A percentile compares a stretch with the other conserved stretches of the same genome.
These are phyloP conservation scores for Eremochloa ophiuroides DNA, from an alignment of 176 grass and related monocot species.

Conservation along the genomic window DNA sequence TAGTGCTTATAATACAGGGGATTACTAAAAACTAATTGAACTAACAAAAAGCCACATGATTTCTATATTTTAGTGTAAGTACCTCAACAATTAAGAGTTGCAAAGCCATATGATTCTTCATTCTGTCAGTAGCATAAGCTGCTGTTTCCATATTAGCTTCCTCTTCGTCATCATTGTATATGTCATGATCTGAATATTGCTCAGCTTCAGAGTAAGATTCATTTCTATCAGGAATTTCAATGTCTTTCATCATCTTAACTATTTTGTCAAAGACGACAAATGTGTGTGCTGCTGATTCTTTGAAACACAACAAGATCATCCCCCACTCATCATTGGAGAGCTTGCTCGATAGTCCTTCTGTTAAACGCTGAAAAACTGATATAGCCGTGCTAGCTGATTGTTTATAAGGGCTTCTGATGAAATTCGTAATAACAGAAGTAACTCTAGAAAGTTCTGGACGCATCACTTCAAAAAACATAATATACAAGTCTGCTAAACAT, in stretches of 20 bases:
- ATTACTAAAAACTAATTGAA: not conserved
- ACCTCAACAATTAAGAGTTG: conserved; percentile 78
- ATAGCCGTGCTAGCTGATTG: conserved; percentile 70
- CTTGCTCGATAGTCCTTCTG: conserved; percentile 61
- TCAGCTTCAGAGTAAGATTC: conserved; percentile 73
- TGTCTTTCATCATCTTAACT: conserved; percentile 73
- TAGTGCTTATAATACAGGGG: not conserved
- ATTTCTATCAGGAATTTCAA: conserved; percentile 84
- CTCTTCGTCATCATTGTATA: conserved; percentile 73
- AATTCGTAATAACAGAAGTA: conserved; percentile 56
- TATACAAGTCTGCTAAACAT: conserved; percentile 73
- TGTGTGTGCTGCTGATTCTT: conserved; percentile 58
- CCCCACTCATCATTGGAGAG: conserved; percentile 77
- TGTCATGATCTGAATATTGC: conserved; percentile 75
- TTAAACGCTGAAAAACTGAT: conserved; percentile 67
- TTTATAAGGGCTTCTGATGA: conserved; percentile 76
- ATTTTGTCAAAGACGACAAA: conserved; percentile 68
- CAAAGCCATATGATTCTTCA: conserved; percentile 56
- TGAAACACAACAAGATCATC: conserved; percentile 61
- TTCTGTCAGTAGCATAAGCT: conserved; percentile 60
- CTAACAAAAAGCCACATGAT: conserved; percentile 23
- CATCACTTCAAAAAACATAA: conserved; percentile 76
- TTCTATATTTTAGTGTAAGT: conserved; percentile 2
- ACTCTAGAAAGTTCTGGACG: conserved; percentile 62
- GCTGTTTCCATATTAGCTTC: conserved; percentile 82